Percentiles rank a stretch among this genome's conserved stretches.
Conservation (phyloP, 176 grass and related monocot species). For the Raddia guianensis region DNA sequence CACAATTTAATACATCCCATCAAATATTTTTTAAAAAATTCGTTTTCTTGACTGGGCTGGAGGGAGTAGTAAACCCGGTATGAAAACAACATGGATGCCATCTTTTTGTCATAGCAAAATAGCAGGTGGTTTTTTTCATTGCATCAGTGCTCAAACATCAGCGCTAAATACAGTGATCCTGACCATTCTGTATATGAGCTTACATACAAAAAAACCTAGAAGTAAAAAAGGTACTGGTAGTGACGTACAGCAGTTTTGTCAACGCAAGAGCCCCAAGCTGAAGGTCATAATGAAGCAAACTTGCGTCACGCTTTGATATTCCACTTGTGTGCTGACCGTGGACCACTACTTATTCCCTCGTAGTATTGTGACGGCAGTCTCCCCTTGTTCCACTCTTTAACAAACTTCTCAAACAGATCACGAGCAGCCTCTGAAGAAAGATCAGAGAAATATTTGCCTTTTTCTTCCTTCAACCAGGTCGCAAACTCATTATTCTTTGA, state of each 20-base stretch:
- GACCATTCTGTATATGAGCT: constrained; percentile 14
- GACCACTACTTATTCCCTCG: constrained; percentile 66
- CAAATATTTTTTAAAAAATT: no score
- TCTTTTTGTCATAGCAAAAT: neutral
- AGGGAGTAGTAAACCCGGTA: neutral
- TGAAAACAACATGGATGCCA: neutral
- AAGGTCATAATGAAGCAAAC: neutral
- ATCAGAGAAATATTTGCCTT: constrained; percentile 83
- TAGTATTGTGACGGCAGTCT: constrained; percentile 74
- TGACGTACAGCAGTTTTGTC: neutral
- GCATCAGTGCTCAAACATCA: neutral
- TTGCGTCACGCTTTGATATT: constrained; percentile 66
- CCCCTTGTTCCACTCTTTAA: constrained; percentile 82
- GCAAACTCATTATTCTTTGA: constrained; percentile 93
- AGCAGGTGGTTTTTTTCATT: constrained; percentile 11
- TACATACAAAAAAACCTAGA: constrained; percentile 30
- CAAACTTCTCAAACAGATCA: constrained; percentile 73
- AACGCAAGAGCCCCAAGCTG: constrained; percentile 25
- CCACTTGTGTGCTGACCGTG: constrained; percentile 86
- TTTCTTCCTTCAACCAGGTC: constrained; percentile 87
- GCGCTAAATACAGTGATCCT: neutral
- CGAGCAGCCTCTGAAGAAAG: constrained; percentile 78
- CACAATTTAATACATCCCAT: no score
- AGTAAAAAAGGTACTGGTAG: neutral
- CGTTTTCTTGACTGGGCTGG: no score